A percentile compares a stretch with the other conserved stretches of the same genome.
phyloP scores from a whole-genome alignment of 2,329 filamentous ascomycete genomes.

The Phyllosticta citrichinensis region DNA sequence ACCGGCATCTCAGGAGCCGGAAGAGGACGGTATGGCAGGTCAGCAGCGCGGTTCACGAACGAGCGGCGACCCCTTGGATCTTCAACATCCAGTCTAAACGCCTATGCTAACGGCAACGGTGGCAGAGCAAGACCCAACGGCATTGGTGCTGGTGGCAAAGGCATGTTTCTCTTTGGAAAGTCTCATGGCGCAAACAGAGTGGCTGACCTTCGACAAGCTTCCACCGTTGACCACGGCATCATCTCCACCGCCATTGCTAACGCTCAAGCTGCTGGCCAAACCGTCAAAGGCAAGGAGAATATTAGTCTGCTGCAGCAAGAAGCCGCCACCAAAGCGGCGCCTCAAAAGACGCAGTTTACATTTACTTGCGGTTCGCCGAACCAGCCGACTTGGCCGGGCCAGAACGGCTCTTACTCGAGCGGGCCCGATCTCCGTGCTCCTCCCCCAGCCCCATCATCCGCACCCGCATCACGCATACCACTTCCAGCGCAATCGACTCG shows the following conservation, averaged over 20 bases:
- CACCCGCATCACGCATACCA: constrained; percentile 12
- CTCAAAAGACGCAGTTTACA: constrained; percentile 81
- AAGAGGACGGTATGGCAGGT: constrained; percentile 69
- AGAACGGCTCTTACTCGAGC: constrained; percentile 29
- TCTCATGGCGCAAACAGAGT: constrained; percentile 19
- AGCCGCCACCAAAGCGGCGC: constrained; percentile 48
- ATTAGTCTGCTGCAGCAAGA: constrained; percentile 68
- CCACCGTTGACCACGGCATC: constrained; percentile 53
- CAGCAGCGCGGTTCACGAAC: constrained; percentile 29
- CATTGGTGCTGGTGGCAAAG: constrained; percentile 12
- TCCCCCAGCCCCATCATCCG: constrained; percentile 11
- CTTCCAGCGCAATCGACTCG: constrained; percentile 11
- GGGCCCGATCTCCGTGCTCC: constrained; percentile 23
- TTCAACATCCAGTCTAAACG: constrained; percentile 34
- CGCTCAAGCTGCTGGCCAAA: constrained; percentile 51
- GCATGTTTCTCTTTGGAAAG: constrained; percentile 5
- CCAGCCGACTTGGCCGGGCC: constrained; percentile 64
- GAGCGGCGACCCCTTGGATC: constrained; percentile 34
- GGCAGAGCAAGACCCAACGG: constrained; percentile 15
- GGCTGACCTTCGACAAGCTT: constrained; percentile 27
- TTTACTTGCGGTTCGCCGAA: constrained; percentile 89
- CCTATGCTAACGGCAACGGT: constrained; percentile 31
- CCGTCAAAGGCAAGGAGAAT: constrained; percentile 59
- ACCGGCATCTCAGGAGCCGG: constrained; percentile 77
- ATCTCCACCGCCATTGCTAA: constrained; percentile 89